Base-by-base conservation (phyloP, 2,329 filamentous ascomycete genomes). In the Aspergillus intermedius region DNA sequence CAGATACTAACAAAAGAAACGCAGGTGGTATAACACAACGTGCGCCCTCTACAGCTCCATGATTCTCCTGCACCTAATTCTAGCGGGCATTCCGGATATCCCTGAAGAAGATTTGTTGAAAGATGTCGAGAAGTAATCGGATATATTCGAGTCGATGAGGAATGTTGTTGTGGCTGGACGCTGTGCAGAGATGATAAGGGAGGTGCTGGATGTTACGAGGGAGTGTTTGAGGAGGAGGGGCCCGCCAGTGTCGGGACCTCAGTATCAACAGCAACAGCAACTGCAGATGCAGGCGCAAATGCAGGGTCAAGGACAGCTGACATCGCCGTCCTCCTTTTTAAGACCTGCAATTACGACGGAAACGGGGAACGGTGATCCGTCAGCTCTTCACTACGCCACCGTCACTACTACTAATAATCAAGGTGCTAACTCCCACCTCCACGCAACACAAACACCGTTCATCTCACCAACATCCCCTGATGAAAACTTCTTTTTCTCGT, bases 21-120 rank as follows among this genome's bases (percentile, higher is more conserved):
- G 21, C 21, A 57, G 57, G 57, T 66, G 64, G 63, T 65, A 66
- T 42, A 64, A 62, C 28, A 62, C 62, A 35, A 65, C 64, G 13
- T 66, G 65, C 45, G 57, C 61, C 6, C 51, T 66, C n/a, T 64
- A 66, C 47, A 62, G 61, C 5, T 57, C 56, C 46, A 66, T 65
- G 60, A 65, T 66, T 23, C 52, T 66, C 19, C 59, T 66, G 6
- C 57, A 65, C 41, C 49, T 61, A n/a, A 44, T 65, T 7, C 53
- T 65, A 34, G 56, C 54, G 4, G 50, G 54, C 21, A 51, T 55
- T 25, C 54, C 52, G 12, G 45, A 45, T 2, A 51, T 58, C 9
- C 49, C 50, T 32, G 52, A 54, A 21, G 50, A 57, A 5, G 56
- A 60, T 9, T 54, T 63, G n/a, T 42, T 65, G 6, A 30, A 47